Conservation (phyloP, 1,284 basidiomycete genomes). For the Cystobasidium slooffiae region DNA sequence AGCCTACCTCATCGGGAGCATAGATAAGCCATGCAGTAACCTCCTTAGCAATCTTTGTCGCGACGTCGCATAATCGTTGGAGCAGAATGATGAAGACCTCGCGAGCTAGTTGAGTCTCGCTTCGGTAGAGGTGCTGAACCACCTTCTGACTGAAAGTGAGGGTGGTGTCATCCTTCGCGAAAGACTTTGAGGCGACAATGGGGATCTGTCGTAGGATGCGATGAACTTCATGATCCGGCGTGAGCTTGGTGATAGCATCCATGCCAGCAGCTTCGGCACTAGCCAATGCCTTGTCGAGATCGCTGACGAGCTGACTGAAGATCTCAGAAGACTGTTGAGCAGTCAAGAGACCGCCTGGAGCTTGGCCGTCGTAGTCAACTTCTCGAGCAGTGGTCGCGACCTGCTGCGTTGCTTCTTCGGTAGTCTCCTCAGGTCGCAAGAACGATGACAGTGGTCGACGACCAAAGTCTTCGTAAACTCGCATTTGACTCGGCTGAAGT, state of each 20-base stretch:
- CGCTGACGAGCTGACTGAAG: slow-evolving; percentile 65
- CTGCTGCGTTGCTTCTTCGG: slow-evolving; percentile 39
- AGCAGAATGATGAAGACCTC: slow-evolving; percentile 89
- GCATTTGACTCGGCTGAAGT: slow-evolving; percentile 77
- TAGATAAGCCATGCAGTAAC: slow-evolving; percentile 96
- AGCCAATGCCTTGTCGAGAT: slow-evolving; percentile 76
- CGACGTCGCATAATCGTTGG: slow-evolving; percentile 84
- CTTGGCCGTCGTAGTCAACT: slow-evolving; percentile 30
- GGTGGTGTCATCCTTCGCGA: slow-evolving; percentile 81
- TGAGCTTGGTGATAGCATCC: slow-evolving; percentile 67
- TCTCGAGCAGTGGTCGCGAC: background rate
- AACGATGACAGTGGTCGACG: slow-evolving; percentile 31
- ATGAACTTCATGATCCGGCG: slow-evolving; percentile 83
- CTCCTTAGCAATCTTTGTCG: slow-evolving; percentile 92
- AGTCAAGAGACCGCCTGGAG: slow-evolving; percentile 44
- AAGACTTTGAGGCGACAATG: slow-evolving; percentile 74
- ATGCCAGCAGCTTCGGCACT: slow-evolving; percentile 59
- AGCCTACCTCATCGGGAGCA: slow-evolving; percentile 86
- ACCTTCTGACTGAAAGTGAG: slow-evolving; percentile 93
- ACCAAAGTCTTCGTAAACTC: slow-evolving; percentile 91
- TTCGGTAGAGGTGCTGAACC: slow-evolving; percentile 86
- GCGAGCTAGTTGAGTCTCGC: slow-evolving; percentile 75
- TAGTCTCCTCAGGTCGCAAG: slow-evolving; percentile 27
- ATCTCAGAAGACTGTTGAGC: slow-evolving; percentile 55
- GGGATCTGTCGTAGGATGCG: slow-evolving; percentile 80